Conservation (phyloP, 331 rosid species). For the Pyrus hybrid region DNA sequence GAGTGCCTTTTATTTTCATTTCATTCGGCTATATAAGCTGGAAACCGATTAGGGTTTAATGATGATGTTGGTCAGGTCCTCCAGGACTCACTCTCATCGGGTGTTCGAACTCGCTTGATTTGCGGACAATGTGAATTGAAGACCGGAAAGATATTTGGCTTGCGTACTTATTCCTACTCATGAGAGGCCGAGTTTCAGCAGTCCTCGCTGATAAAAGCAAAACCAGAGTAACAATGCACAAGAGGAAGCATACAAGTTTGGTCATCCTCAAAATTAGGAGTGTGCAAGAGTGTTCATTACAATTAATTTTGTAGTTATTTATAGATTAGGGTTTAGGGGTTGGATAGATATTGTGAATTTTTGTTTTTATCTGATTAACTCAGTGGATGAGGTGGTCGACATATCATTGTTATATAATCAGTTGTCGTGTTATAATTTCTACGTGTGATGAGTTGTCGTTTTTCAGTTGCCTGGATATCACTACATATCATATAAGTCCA, state of each 20-base stretch:
- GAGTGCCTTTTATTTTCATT: too few species aligned
- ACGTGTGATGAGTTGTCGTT: too few species aligned
- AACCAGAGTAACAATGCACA: not conserved
- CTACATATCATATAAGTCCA: too few species aligned
- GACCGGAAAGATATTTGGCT: not conserved
- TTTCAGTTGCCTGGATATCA: too few species aligned
- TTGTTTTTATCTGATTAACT: too few species aligned
- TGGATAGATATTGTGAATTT: too few species aligned
- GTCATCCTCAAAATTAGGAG: not conserved
- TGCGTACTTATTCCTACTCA: not conserved
- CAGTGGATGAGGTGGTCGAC: not conserved
- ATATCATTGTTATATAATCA: too few species aligned
- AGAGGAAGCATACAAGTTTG: not conserved
- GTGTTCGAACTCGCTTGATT: not conserved
- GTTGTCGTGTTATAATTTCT: too few species aligned
- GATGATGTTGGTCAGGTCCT: conserved; percentile 66
- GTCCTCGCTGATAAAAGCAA: conserved; percentile 6
- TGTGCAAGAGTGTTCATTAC: too few species aligned
- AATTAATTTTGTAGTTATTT: too few species aligned
- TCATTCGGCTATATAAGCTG: too few species aligned
- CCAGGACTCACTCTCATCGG: conserved; percentile 43
- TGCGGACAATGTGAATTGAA: not conserved
- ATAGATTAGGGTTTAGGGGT: too few species aligned
- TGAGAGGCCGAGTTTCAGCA: conserved; percentile 27
- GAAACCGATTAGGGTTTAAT: not conserved